phyloP scores from a whole-genome alignment of 768 basidiomycete species.

The Trametes cinnabarina region DNA sequence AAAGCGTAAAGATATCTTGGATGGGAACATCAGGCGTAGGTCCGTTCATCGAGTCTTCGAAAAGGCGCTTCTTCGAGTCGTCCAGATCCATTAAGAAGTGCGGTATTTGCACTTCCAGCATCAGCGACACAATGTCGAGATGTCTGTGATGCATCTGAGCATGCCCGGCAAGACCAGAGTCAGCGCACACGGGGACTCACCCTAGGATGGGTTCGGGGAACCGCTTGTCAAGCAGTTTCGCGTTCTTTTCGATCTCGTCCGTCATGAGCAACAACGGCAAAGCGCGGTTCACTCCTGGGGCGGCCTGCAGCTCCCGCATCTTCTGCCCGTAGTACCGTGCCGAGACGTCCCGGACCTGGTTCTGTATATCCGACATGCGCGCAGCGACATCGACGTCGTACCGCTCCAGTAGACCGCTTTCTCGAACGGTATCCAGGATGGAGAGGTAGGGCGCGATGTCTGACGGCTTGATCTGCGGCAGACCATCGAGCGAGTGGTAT shows the following conservation, averaged over 20 bases:
- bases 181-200: conserved; percentile 47
- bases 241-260: conserved; percentile 83
- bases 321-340: conserved; percentile 61
- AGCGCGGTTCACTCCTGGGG: conserved; percentile 79
- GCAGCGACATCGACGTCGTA: conserved; percentile 72
- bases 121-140: conserved; percentile 73
- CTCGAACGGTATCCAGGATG: conserved; percentile 69
- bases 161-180: too few relatives aligned
- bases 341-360: conserved; percentile 58
- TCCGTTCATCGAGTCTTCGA: conserved; percentile 82
- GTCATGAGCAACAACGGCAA: conserved; percentile 81
- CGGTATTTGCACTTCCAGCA: conserved; percentile 68
- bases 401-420: conserved; percentile 66
- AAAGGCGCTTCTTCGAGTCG: conserved; percentile 65
- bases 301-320: conserved; percentile 59
- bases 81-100: conserved; percentile 65
- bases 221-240: conserved; percentile 81
- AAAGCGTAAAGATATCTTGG: conserved; percentile 86
- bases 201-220: conserved; percentile 83
- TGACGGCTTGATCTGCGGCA: conserved; percentile 71
- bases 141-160: conserved; percentile 39
- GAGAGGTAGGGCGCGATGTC: conserved; percentile 64
- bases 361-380: conserved; percentile 66
- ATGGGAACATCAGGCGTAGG: conserved; percentile 87
- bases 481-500: conserved; percentile 77